These are phyloP conservation scores for Mortierella sp. DNA, from an alignment of 371 early-diverging fungal species.

Conservation along the genomic window DNA sequence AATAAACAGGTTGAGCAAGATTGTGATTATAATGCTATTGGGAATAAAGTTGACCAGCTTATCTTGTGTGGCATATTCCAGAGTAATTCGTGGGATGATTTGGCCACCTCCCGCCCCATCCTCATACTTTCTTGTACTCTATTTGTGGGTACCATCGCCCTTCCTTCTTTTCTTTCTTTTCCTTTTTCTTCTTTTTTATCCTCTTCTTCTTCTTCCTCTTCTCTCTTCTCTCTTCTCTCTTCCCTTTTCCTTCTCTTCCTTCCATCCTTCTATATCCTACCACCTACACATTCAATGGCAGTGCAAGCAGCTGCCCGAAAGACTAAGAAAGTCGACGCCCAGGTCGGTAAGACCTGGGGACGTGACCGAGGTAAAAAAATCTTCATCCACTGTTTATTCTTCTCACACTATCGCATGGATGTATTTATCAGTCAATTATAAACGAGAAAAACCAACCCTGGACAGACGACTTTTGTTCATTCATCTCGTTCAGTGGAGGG, in stretches of 20 bases:
- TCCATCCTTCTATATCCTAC: slow-evolving; percentile 1
- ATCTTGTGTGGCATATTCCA: neutral
- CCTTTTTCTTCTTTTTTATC: slow-evolving; percentile 8
- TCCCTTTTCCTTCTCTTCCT: slow-evolving; percentile 5
- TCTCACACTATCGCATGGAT: neutral
- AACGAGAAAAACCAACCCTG: neutral
- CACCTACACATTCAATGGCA: slow-evolving; percentile 32
- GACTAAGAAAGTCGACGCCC: slow-evolving; percentile 48
- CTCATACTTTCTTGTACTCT: neutral
- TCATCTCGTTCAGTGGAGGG: neutral
- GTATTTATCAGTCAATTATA: neutral
- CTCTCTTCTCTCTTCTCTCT: neutral
- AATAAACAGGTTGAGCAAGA: neutral
- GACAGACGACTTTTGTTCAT: neutral
- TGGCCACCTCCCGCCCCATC: neutral
- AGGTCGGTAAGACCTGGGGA: slow-evolving; percentile 71
- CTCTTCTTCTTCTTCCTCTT: slow-evolving; percentile 4
- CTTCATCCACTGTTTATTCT: neutral
- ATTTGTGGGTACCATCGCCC: neutral
- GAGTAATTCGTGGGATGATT: neutral
- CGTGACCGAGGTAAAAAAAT: slow-evolving; percentile 63
- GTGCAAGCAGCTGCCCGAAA: slow-evolving; percentile 38
- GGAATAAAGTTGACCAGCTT: slow-evolving; percentile 8
- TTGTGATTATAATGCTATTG: neutral
- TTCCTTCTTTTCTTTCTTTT: slow-evolving; percentile 2